These are phyloP conservation scores for Neurospora sp. DNA, from an alignment of 495 filamentous ascomycete species.

Conservation along the genomic window DNA sequence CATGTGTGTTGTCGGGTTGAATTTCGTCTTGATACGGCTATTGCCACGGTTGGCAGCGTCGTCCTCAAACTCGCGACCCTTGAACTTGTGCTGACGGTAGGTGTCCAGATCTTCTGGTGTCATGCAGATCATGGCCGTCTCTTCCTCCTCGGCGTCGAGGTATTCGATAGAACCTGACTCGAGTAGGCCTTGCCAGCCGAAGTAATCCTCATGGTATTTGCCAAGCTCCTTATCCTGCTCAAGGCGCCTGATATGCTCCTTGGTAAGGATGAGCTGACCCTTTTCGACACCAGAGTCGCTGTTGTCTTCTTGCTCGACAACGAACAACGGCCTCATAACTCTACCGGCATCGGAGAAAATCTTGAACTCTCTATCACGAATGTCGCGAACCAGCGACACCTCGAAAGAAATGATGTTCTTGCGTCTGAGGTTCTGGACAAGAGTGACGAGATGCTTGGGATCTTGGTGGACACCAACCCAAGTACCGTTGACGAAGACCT, in stretches of 20 bases:
- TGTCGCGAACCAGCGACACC: slow-evolving; percentile 87
- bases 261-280: slow-evolving; percentile 72
- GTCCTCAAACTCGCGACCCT: slow-evolving; percentile 42
- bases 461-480: slow-evolving; percentile 91
- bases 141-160: slow-evolving; percentile 95
- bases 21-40: slow-evolving; percentile 72
- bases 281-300: slow-evolving; percentile 54
- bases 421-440: slow-evolving; percentile 67
- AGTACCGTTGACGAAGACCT: slow-evolving; percentile 95
- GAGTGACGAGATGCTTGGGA: slow-evolving; percentile 65
- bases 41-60: slow-evolving; percentile 38
- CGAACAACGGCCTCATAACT: slow-evolving; percentile 86
- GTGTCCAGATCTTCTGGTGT: slow-evolving; percentile 83
- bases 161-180: slow-evolving; percentile 80
- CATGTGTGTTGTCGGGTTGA: slow-evolving; percentile 71
- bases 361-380: slow-evolving; percentile 94
- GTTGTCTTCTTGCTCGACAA: slow-evolving; percentile 61
- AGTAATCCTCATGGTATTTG: slow-evolving; percentile 50
- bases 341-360: slow-evolving; percentile 96
- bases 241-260: slow-evolving; percentile 65
- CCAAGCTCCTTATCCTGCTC: slow-evolving; percentile 44
- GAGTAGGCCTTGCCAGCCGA: slow-evolving; percentile 81
- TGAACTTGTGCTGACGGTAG: slow-evolving; percentile 40
- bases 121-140: slow-evolving; percentile 98
- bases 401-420: slow-evolving; percentile 72